Evolutionary conservation across 176 grass and related monocot species (phyloP).

Genomic region (Hordeum marinum): DNA sequence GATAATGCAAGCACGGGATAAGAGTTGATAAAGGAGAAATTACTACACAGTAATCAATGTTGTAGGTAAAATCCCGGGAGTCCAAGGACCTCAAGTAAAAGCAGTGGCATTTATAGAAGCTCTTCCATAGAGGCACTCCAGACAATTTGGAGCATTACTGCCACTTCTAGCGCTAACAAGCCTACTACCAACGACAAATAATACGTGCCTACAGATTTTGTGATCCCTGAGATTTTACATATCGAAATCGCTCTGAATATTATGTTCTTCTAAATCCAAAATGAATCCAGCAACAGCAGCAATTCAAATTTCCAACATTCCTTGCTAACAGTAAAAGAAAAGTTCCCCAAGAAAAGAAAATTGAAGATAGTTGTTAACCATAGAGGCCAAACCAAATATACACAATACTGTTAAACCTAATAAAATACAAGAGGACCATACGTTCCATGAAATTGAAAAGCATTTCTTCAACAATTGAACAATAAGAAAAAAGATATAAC

Average conservation of each 20-base stretch:
- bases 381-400: not conserved
- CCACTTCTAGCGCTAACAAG: not conserved
- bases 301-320: not conserved
- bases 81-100: not conserved
- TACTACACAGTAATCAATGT: not conserved
- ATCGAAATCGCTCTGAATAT: not conserved
- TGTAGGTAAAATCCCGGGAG: not conserved
- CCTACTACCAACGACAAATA: not conserved
- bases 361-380: not conserved
- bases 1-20: not conserved
- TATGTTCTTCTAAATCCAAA: not conserved
- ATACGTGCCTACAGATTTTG: not conserved
- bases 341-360: not conserved
- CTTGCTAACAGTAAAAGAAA: not conserved
- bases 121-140: not conserved
- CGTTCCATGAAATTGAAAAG: not conserved
- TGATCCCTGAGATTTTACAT: not conserved
- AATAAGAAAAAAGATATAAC: not conserved
- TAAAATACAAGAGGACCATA: not conserved
- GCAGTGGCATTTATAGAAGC: not conserved
- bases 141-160: not conserved
- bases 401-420: not conserved
- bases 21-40: not conserved
- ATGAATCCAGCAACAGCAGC: not conserved
- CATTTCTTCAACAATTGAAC: not conserved